Evolutionary conservation across 345 rosid genomes (phyloP).

Genomic region (Populus deltoides): DNA sequence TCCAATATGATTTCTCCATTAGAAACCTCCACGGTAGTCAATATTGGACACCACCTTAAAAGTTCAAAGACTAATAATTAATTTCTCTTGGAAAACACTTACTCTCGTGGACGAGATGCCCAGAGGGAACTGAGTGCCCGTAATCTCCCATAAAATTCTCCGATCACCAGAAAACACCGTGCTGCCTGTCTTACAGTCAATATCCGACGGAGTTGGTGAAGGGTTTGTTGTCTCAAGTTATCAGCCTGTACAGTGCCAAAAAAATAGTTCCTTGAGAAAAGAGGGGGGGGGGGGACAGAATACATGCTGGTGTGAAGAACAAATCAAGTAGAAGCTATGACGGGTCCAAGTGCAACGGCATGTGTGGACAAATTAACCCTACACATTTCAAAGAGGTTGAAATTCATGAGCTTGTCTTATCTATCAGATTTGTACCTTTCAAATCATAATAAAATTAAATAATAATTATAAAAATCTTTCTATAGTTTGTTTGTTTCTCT

Average conservation of each 20-base stretch:
- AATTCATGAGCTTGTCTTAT: slow-evolving; percentile 28
- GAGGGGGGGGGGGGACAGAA: not conserved
- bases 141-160: slow-evolving; percentile 78
- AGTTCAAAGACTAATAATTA: not conserved
- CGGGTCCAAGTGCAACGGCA: slow-evolving; percentile 26
- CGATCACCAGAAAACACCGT: slow-evolving; percentile 77
- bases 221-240: slow-evolving; percentile 88
- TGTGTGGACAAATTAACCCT: slow-evolving; percentile 8
- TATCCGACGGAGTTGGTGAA: slow-evolving; percentile 77
- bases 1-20: not conserved
- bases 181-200: slow-evolving; percentile 86
- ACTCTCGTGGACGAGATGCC: slow-evolving; percentile 94
- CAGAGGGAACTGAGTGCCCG: slow-evolving; percentile 90
- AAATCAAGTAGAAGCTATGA: not conserved
- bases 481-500: too few relatives aligned
- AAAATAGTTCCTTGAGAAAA: not conserved
- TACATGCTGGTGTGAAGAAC: not conserved
- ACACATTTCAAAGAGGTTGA: slow-evolving; percentile 27
- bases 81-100: slow-evolving; percentile 16
- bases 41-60: not conserved
- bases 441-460: slow-evolving; percentile 22
- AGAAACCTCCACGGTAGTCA: not conserved
- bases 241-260: slow-evolving; percentile 53
- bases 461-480: too few relatives aligned
- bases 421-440: slow-evolving; percentile 27